phyloP scores from a whole-genome alignment of 106 monocot species.

The Dendrobium officinale region DNA sequence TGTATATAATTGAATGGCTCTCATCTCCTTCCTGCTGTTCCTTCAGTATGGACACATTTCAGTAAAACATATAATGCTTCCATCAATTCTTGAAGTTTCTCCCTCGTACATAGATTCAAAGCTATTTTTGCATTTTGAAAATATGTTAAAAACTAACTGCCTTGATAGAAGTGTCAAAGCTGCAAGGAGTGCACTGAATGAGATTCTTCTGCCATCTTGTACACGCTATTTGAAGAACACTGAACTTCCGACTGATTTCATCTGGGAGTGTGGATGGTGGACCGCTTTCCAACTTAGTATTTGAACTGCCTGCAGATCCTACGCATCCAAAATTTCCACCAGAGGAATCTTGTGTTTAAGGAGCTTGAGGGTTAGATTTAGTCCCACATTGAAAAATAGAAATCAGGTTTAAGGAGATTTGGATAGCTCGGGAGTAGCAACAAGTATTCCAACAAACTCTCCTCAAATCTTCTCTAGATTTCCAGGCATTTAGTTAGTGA shows the following conservation, averaged over 20 bases:
- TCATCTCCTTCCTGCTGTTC: neutral
- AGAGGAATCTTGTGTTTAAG: neutral
- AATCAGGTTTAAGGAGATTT: neutral
- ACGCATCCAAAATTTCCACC: neutral
- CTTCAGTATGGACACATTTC: neutral
- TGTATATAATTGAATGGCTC: neutral
- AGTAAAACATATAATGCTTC: neutral
- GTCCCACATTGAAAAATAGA: no score
- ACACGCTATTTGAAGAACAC: neutral
- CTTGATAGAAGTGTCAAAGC: neutral
- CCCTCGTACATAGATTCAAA: neutral
- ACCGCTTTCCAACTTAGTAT: neutral
- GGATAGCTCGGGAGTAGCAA: neutral
- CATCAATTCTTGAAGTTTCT: neutral
- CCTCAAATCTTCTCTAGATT: neutral
- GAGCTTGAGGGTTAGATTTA: no score
- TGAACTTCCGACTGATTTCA: neutral
- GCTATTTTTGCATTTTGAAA: neutral
- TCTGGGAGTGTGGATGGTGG: neutral
- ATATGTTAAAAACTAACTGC: neutral
- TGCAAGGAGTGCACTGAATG: neutral
- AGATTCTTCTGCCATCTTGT: neutral
- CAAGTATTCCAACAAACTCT: neutral
- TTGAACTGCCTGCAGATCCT: neutral
- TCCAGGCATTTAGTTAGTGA: neutral